Conservation (phyloP, 2,329 filamentous ascomycete genomes). For the Didymellaceae sp. region DNA sequence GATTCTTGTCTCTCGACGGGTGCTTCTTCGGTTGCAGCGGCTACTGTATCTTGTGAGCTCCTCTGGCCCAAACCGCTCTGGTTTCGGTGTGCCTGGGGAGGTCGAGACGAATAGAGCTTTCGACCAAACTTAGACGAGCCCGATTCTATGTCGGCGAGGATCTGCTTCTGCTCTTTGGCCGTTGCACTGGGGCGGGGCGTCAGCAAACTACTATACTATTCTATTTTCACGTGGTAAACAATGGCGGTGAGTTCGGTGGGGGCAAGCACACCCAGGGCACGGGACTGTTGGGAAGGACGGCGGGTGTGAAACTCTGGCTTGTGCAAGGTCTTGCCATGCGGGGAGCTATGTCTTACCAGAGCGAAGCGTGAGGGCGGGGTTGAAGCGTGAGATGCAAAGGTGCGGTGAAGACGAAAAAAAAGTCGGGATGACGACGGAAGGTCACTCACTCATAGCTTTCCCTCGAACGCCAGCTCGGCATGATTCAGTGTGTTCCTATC, state of each 20-base stretch:
- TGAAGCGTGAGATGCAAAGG: slow-evolving; percentile 17
- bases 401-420: slow-evolving; percentile 26
- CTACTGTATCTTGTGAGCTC: slow-evolving; percentile 36
- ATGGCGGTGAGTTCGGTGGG: slow-evolving; percentile 16
- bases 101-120: slow-evolving; percentile 35
- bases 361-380: slow-evolving; percentile 10
- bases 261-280: slow-evolving; percentile 3
- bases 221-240: slow-evolving; percentile 11
- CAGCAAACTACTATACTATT: slow-evolving; percentile 17
- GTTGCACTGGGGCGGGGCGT: slow-evolving; percentile 36
- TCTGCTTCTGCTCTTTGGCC: slow-evolving; percentile 48
- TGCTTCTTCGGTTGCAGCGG: slow-evolving; percentile 38
- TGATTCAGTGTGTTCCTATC: slow-evolving; percentile 33
- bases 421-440: slow-evolving; percentile 19
- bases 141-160: slow-evolving; percentile 48
- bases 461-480: slow-evolving; percentile 50
- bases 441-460: slow-evolving; percentile 50
- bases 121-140: slow-evolving; percentile 47
- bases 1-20: slow-evolving; percentile 36
- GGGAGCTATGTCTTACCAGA: slow-evolving; percentile 19
- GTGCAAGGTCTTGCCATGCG: background rate
- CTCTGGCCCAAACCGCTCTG: slow-evolving; percentile 30
- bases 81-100: slow-evolving; percentile 28
- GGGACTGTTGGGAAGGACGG: background rate
- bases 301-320: slow-evolving; percentile 9